A percentile compares a stretch with the other conserved stretches of the same genome.
phyloP scores from a whole-genome alignment of 805 yeast genomes.

The Starmerella bombicola region DNA sequence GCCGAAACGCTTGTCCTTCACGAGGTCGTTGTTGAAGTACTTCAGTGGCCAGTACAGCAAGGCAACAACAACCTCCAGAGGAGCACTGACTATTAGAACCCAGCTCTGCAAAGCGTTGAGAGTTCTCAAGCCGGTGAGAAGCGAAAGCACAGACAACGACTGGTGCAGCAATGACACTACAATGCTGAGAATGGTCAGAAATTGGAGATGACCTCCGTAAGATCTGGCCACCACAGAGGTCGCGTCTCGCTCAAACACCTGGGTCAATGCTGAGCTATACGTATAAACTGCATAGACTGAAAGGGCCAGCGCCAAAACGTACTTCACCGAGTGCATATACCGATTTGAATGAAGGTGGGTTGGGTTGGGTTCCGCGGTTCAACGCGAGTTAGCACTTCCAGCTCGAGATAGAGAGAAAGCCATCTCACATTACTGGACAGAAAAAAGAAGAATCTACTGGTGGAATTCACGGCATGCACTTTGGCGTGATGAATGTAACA shows the following conservation, averaged over 20 bases:
- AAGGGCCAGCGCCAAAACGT: constrained; percentile 6
- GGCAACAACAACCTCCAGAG: constrained; percentile 27
- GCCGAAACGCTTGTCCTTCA: constrained; percentile 24
- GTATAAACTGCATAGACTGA: constrained; percentile 16
- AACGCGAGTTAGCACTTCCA: no score
- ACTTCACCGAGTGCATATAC: constrained; percentile 7
- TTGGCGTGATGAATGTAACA: no score
- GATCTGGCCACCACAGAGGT: constrained; percentile 14
- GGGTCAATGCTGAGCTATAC: constrained; percentile 17
- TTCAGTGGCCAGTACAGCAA: constrained; percentile 28
- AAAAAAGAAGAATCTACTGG: no score
- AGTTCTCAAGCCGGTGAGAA: constrained; percentile 23
- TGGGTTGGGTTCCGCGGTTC: no score
- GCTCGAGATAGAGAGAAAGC: no score
- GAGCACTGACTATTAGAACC: constrained; percentile 25
- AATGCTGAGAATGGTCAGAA: constrained; percentile 27
- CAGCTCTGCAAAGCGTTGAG: constrained; percentile 18
- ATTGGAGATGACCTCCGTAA: constrained; percentile 30
- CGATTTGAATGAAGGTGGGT: no score
- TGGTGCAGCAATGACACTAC: constrained; percentile 20
- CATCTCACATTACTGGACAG: no score
- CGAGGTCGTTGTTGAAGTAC: constrained; percentile 22
- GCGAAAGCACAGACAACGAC: constrained; percentile 24
- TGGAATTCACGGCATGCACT: no score
- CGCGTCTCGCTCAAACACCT: constrained; percentile 13